Conservation (phyloP, 371 early-diverging fungal genomes). For the Mucor irregularis region DNA sequence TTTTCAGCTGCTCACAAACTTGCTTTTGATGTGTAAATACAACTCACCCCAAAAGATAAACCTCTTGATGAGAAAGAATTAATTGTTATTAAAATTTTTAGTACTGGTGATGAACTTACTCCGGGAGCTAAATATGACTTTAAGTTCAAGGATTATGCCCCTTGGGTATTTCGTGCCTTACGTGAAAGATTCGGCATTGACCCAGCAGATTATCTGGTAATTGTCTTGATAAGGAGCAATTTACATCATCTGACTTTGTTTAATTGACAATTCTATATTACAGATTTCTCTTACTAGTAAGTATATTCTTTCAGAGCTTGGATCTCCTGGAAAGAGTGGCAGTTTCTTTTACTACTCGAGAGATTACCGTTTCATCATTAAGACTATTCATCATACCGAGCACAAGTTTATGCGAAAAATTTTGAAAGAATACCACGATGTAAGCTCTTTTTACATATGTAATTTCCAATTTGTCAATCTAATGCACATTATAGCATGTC, state of each 20-base stretch:
- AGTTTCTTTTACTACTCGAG: constrained; percentile 96
- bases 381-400: constrained; percentile 93
- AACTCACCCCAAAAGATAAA: too few species aligned
- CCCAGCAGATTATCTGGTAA: constrained; percentile 87
- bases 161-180: constrained; percentile 89
- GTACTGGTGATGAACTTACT: constrained; percentile 87
- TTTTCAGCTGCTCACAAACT: constrained; percentile 85
- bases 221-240: background rate
- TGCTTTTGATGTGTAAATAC: constrained; percentile 82
- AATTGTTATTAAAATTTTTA: constrained; percentile 15
- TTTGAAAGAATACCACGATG: constrained; percentile 81
- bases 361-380: constrained; percentile 97
- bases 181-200: constrained; percentile 83
- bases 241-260: too few species aligned
- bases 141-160: constrained; percentile 97
- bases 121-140: constrained; percentile 92
- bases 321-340: constrained; percentile 93
- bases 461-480: background rate
- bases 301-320: constrained; percentile 93
- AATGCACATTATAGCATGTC: constrained; percentile 65
- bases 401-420: constrained; percentile 90
- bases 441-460: constrained; percentile 19
- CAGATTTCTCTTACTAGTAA: constrained; percentile 92
- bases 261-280: background rate
- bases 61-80: background rate